phyloP scores from a whole-genome alignment of 345 rosid genomes.

The Brassica incana region DNA sequence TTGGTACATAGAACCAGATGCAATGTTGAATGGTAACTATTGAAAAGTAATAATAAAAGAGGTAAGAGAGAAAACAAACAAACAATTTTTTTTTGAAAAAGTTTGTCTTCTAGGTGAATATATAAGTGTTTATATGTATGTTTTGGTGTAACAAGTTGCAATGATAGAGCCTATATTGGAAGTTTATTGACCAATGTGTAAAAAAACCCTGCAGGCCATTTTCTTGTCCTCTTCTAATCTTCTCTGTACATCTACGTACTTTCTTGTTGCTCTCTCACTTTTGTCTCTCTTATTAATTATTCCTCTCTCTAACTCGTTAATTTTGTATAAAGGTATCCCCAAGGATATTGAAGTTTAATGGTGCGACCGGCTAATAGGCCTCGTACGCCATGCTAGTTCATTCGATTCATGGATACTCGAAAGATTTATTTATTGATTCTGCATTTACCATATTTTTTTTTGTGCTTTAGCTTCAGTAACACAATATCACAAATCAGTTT shows the following conservation, averaged over 20 bases:
- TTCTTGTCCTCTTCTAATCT: slow-evolving; percentile 44
- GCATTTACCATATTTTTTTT: too few relatives aligned
- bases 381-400: too few relatives aligned
- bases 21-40: slow-evolving; percentile 19
- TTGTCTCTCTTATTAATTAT: slow-evolving; percentile 29
- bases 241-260: slow-evolving; percentile 38
- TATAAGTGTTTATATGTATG: not conserved
- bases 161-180: slow-evolving; percentile 9
- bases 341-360: not conserved
- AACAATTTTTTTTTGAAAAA: slow-evolving; percentile 1
- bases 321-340: not conserved
- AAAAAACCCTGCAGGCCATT: slow-evolving; percentile 32
- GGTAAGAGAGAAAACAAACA: slow-evolving; percentile 1
- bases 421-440: too few relatives aligned
- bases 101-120: slow-evolving; percentile 20
- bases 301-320: not conserved
- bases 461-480: too few relatives aligned
- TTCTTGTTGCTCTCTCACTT: slow-evolving; percentile 34
- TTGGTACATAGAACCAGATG: slow-evolving; percentile 23
- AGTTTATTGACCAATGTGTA: slow-evolving; percentile 35
- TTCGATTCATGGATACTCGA: too few relatives aligned
- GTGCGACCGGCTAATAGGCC: too few relatives aligned
- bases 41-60: not conserved
- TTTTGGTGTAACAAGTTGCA: slow-evolving; percentile 31
- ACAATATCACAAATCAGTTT: too few relatives aligned